These are phyloP conservation scores for Chrysanthemum makinoi DNA, from an alignment of 129 eudicot genomes.

Conservation along the genomic window DNA sequence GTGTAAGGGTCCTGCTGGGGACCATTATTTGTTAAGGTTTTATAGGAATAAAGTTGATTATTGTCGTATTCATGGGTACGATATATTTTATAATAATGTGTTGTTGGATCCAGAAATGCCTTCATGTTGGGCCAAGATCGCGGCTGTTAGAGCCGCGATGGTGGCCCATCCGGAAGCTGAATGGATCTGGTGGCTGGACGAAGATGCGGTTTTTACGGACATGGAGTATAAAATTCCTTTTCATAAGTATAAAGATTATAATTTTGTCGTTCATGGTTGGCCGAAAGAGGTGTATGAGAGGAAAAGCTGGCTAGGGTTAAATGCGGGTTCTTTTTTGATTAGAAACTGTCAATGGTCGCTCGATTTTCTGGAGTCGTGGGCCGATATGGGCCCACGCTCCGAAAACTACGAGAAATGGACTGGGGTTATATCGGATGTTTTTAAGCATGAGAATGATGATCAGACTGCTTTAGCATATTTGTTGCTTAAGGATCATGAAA, in stretches of 20 bases:
- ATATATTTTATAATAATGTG: constrained; percentile 44
- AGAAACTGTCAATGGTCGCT: constrained; percentile 78
- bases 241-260: constrained; percentile 30
- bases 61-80: constrained; percentile 43
- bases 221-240: constrained; percentile 50
- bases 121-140: constrained; percentile 43
- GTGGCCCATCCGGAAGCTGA: constrained; percentile 56
- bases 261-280: constrained; percentile 44
- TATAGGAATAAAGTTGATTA: constrained; percentile 43
- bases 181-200: constrained; percentile 65
- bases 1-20: constrained; percentile 35
- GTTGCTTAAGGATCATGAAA: constrained; percentile 44
- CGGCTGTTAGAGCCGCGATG: constrained; percentile 50
- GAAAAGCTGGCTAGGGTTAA: constrained; percentile 69
- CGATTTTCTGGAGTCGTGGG: constrained; percentile 67
- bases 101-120: constrained; percentile 33
- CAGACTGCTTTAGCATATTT: constrained; percentile 64
- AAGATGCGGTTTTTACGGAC: constrained; percentile 52
- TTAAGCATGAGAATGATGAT: constrained; percentile 38
- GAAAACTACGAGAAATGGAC: constrained; percentile 53
- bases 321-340: constrained; percentile 72
- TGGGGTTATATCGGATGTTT: constrained; percentile 17
- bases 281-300: constrained; percentile 39
- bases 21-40: constrained; percentile 32
- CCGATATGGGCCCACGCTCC: constrained; percentile 57